Evolutionary conservation across 352 stramenopile genomes (phyloP).

Genomic region (Phytophthora ohioensis): DNA sequence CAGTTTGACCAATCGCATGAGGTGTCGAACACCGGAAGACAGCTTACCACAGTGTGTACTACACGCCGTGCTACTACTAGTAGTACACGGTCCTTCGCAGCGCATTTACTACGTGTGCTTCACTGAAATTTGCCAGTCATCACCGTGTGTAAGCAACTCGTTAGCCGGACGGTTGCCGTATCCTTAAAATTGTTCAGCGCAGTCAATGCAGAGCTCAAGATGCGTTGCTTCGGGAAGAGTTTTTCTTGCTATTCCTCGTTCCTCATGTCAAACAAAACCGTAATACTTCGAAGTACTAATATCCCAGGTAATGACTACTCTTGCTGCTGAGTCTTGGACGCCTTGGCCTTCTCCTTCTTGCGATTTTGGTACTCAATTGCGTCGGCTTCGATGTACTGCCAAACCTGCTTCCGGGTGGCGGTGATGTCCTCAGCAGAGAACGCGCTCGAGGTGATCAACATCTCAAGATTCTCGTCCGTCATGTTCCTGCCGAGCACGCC

Average conservation of each 20-base stretch:
- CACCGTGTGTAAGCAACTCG: too few relatives aligned
- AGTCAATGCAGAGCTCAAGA: too few relatives aligned
- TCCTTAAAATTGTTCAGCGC: too few relatives aligned
- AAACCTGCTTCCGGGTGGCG: conserved; percentile 43
- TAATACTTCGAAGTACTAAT: not conserved
- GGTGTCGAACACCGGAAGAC: conserved; percentile 27
- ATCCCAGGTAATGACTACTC: conserved; percentile 10
- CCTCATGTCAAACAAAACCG: conserved; percentile 9
- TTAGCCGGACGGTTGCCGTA: too few relatives aligned
- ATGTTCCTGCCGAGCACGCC: conserved; percentile 50
- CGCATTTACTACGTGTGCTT: too few relatives aligned
- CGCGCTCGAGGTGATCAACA: conserved; percentile 47
- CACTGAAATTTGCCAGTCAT: too few relatives aligned
- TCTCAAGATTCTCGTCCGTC: conserved; percentile 50
- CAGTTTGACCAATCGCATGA: not conserved
- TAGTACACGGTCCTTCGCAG: too few relatives aligned
- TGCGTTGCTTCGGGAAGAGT: too few relatives aligned
- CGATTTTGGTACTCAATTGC: conserved; percentile 35
- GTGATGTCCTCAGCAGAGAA: conserved; percentile 57
- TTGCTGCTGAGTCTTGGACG: conserved; percentile 12
- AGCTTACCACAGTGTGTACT: not conserved
- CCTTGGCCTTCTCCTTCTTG: conserved; percentile 31
- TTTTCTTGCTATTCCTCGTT: too few relatives aligned
- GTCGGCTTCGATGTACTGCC: conserved; percentile 46
- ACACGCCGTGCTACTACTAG: too few relatives aligned